phyloP scores from a whole-genome alignment of 345 rosid genomes.

The Sisymbrium irio region DNA sequence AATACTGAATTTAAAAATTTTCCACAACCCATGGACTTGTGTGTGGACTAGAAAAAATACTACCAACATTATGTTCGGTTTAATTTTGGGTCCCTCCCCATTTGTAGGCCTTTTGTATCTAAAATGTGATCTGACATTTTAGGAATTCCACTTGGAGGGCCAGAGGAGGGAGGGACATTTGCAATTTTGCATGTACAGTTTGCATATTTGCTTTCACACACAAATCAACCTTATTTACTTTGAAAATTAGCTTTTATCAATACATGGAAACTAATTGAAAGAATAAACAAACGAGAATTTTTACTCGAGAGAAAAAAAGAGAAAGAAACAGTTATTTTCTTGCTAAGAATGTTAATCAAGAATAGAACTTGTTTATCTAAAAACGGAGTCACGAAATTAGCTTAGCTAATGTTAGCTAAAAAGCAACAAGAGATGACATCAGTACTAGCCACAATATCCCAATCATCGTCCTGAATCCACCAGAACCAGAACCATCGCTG shows the following conservation, averaged over 20 bases:
- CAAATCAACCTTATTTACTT: background rate
- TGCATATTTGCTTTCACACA: too few species aligned
- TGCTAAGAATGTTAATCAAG: too few species aligned
- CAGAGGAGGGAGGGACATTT: too few species aligned
- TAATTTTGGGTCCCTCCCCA: too few species aligned
- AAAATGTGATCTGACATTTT: too few species aligned
- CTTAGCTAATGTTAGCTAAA: slow-evolving; percentile 15
- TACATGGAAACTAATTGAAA: background rate
- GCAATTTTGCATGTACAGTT: too few species aligned
- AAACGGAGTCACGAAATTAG: background rate
- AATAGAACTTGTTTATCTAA: background rate
- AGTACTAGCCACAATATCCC: slow-evolving; percentile 41
- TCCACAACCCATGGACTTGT: too few species aligned
- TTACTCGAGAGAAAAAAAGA: background rate
- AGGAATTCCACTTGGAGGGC: too few species aligned
- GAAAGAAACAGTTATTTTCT: background rate
- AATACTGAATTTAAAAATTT: too few species aligned
- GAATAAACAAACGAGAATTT: background rate
- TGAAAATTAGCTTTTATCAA: background rate
- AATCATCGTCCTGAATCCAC: slow-evolving; percentile 30
- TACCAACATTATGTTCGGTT: too few species aligned
- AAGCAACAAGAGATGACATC: slow-evolving; percentile 23
- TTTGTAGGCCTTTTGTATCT: too few species aligned
- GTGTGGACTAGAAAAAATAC: too few species aligned
- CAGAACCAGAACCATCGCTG: slow-evolving; percentile 49